Evolutionary conservation across 306 rosid genomes (phyloP), one percentile per base, ranked within the genome.

Genomic region (Canavalia gladiata): DNA sequence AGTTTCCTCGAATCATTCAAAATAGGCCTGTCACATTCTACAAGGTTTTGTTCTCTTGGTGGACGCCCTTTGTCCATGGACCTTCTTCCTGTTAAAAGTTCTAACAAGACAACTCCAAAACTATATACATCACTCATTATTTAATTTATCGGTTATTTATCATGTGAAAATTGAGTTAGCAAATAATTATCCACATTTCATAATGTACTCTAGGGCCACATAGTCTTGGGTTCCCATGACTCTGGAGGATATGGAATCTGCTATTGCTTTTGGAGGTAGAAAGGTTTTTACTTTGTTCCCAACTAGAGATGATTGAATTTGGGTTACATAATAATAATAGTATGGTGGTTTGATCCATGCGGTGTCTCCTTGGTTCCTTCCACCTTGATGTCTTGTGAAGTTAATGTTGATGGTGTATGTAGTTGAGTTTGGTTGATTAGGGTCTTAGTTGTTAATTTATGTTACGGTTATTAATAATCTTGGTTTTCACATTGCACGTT

Each of bases 161-260:
- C 8, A 4, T 3, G 35, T 42, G 2, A 10, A 28, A 49, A 49
- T 8, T 37, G n/a, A 50, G 47, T 55, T 30, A 5, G 50, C 39
- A 58, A 18, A 33, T 68, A 6, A 7, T 13, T 34, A 39, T 59
- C 77, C 83, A 92, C 98, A 97, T 5, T 98, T 95, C 99, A 95
- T 95, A 70, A 95, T 54, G 31, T 95, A 95, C 80, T 95, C 99
- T 0, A 98, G 99, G 9, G 98, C 99, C 2, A 98, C 99, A 0
- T 95, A 95, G 30, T 98, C 99, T 51, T 95, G 97, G 0, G 99
- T 95, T 1, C 99, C 99, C 99, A 95, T 89, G 0, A 95, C 99
- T 12, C 99, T 58, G 0, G 99, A 95, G 70, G 99, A 93, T 51
- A 82, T 93, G 89, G 98, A 91, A 75, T 91, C 92, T 8, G 99